phyloP scores from a whole-genome alignment of 106 monocot species.

The Triglochin maritima region DNA sequence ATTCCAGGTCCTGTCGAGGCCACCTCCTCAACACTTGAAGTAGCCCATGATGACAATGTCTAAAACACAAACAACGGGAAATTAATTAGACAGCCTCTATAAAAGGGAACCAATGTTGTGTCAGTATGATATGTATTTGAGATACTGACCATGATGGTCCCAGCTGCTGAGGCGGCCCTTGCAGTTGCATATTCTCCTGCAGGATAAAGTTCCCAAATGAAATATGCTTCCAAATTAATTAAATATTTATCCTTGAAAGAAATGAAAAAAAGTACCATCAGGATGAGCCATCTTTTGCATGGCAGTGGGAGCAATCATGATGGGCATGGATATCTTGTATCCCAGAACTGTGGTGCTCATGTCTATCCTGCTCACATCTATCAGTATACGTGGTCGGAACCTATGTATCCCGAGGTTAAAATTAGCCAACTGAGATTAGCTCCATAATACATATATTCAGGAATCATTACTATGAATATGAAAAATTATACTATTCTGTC shows the following conservation, averaged over 20 bases:
- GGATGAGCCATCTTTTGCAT: constrained; percentile 78
- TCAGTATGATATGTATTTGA: background rate
- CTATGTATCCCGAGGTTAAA: constrained; percentile 7
- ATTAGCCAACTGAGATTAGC: background rate
- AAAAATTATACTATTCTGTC: background rate
- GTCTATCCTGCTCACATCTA: constrained; percentile 76
- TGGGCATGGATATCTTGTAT: constrained; percentile 70
- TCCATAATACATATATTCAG: background rate
- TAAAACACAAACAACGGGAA: constrained; percentile 1
- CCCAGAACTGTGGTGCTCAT: constrained; percentile 64
- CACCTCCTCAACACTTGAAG: constrained; percentile 83
- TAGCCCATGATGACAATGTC: constrained; percentile 78
- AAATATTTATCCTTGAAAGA: background rate
- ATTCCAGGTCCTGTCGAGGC: constrained; percentile 81
- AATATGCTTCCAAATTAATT: background rate
- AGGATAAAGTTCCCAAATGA: background rate
- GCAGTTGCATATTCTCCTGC: constrained; percentile 86
- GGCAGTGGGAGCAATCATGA: constrained; percentile 71
- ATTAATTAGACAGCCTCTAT: background rate
- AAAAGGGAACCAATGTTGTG: background rate
- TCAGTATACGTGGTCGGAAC: constrained; percentile 72
- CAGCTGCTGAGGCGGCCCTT: constrained; percentile 66
- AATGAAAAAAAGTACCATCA: constrained; percentile 25
- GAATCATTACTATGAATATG: background rate
- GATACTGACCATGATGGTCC: constrained; percentile 59